Percentiles rank a stretch among this genome's conserved stretches.
Evolutionary conservation across 805 yeast species (phyloP).

Genomic region (Kuraishia hungarica): DNA sequence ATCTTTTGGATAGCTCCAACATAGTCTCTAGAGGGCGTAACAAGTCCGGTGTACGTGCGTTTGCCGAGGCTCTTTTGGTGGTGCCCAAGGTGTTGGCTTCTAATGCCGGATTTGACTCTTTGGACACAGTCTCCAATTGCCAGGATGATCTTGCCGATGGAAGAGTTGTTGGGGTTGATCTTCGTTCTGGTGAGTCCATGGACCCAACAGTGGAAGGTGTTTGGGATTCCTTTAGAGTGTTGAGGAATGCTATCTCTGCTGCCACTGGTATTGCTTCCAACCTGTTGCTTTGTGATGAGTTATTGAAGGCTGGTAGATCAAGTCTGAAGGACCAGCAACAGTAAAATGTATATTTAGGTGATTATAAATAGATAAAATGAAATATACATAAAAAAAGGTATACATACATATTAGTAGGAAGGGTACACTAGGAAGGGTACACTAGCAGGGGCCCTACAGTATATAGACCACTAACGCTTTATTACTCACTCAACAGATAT

Average conservation of each 20-base stretch:
- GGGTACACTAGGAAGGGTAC: no score
- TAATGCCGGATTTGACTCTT: conserved; percentile 89
- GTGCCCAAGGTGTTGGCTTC: conserved; percentile 89
- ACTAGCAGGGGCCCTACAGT: no score
- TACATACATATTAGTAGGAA: no score
- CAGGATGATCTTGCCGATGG: conserved; percentile 84
- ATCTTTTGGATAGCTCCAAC: conserved; percentile 44
- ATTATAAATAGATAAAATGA: no score
- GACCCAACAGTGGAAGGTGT: conserved; percentile 92
- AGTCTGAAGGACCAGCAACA: conserved; percentile 50
- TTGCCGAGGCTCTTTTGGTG: conserved; percentile 83
- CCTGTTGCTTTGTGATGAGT: conserved; percentile 87
- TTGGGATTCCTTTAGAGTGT: conserved; percentile 93
- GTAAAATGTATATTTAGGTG: not conserved
- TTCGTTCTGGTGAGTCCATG: conserved; percentile 88
- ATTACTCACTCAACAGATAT: no score
- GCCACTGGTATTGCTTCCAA: conserved; percentile 95
- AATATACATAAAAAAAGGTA: no score
- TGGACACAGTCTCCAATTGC: conserved; percentile 81
- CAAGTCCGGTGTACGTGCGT: conserved; percentile 87
- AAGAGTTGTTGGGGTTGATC: conserved; percentile 82
- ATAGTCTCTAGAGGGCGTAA: conserved; percentile 71
- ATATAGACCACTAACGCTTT: no score
- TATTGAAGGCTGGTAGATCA: conserved; percentile 93
- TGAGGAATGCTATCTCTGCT: conserved; percentile 85